phyloP scores from a whole-genome alignment of 768 basidiomycete species.

The Kwoniella newhampshirensis region DNA sequence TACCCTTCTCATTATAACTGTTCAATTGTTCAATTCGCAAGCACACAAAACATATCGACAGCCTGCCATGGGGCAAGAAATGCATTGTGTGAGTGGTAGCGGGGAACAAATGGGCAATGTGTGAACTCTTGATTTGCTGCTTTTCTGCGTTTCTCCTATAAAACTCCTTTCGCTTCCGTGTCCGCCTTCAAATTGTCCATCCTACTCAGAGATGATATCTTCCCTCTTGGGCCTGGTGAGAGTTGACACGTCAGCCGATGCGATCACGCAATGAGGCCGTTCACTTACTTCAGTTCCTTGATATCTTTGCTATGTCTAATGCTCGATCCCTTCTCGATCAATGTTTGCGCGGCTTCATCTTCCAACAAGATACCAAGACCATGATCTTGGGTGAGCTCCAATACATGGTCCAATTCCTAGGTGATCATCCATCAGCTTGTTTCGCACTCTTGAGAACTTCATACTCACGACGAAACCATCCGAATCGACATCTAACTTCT shows the following conservation, averaged over 20 bases:
- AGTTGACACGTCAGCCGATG: slow-evolving; percentile 5
- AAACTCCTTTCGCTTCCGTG: not conserved
- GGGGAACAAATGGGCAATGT: not conserved
- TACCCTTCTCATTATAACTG: no score
- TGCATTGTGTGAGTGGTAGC: slow-evolving; percentile 11
- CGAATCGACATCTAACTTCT: slow-evolving; percentile 92
- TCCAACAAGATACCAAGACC: slow-evolving; percentile 82
- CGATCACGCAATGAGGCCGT: not conserved
- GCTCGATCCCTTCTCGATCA: slow-evolving; percentile 60
- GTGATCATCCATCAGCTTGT: not conserved
- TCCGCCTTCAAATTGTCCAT: slow-evolving; percentile 9
- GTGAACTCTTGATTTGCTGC: not conserved
- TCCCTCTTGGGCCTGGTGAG: slow-evolving; percentile 77
- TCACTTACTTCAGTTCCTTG: slow-evolving; percentile 61
- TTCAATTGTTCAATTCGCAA: no score
- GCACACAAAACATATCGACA: no score
- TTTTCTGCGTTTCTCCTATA: no score
- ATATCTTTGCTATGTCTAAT: slow-evolving; percentile 62
- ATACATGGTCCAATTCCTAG: slow-evolving; percentile 75
- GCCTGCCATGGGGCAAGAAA: no score
- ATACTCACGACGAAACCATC: slow-evolving; percentile 81
- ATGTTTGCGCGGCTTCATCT: slow-evolving; percentile 70
- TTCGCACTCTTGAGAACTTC: not conserved
- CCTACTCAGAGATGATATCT: slow-evolving; percentile 72
- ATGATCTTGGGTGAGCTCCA: slow-evolving; percentile 82